Percentiles rank a stretch among this genome's conserved stretches.
These are phyloP conservation scores for Russula lepida DNA, from an alignment of 768 basidiomycete species.

Conservation along the genomic window DNA sequence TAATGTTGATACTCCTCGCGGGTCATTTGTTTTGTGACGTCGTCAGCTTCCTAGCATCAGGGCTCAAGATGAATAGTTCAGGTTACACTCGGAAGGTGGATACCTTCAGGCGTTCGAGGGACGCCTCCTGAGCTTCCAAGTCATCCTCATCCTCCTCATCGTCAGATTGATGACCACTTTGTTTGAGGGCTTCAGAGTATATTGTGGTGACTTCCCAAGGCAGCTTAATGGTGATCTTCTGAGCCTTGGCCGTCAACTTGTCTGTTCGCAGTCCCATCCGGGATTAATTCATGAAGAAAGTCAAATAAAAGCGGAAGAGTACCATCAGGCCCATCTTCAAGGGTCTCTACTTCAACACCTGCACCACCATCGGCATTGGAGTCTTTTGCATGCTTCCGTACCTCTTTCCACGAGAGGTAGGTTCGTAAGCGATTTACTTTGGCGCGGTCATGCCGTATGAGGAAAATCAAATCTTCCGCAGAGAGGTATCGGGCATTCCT, in stretches of 20 bases:
- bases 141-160: conserved; percentile 96
- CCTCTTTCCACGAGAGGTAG: conserved; percentile 96
- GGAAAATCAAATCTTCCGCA: conserved; percentile 92
- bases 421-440: conserved; percentile 91
- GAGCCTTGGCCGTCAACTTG: conserved; percentile 72
- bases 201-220: conserved; percentile 94
- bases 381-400: conserved; percentile 91
- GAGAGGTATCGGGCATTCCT: conserved; percentile 80
- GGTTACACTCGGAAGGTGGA: neutral
- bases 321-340: conserved; percentile 83
- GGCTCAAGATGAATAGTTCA: neutral
- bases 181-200: conserved; percentile 71
- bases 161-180: conserved; percentile 51
- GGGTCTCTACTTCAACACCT: conserved; percentile 71
- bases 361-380: conserved; percentile 74
- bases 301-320: conserved; percentile 19
- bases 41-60: conserved; percentile 72
- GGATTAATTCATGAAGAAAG: neutral
- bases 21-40: conserved; percentile 92
- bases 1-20: conserved; percentile 96
- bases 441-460: conserved; percentile 87
- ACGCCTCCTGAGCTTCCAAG: conserved; percentile 90
- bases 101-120: conserved; percentile 78
- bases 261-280: conserved; percentile 35
- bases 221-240: conserved; percentile 90